Evolutionary conservation across 2,329 filamentous ascomycete species (phyloP), one percentile per base, ranked within the genome.

Genomic region (Aspergillus sp.): DNA sequence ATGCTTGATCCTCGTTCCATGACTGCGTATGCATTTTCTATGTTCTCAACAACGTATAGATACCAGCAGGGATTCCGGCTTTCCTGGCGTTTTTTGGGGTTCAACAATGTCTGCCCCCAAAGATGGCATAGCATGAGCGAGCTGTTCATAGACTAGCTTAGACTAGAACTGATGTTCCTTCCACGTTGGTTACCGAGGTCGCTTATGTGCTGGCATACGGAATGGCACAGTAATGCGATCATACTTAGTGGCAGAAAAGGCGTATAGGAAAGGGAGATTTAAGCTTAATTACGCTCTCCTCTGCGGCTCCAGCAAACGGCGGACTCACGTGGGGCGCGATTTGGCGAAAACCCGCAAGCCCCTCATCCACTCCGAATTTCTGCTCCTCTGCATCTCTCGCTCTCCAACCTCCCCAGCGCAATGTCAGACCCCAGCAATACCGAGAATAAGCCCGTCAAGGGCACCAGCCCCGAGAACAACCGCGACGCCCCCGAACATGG

Each of bases 391-490:
- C 41, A 26, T 32, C 33, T 34, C 42, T 37, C 33, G 24, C 17
- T 30, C n/a, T 30, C 29, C 32, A 19, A 24, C 34, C 36, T 29
- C 32, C 28, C 25, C 19, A 32, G 34, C 29, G 37, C 40, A 36
- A 61, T 61, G 58, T 47, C 58, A 19, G 54, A 59, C 32, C 43
- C 50, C n/a, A 45, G 53, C 28, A 49, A 57, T 25, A 35, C 30
- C 25, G 57, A 60, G 42, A 54, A 52, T 37, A 59, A 59, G 30
- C 47, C 45, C 27, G 45, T 49, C 22, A 32, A 54, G 43, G 41
- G 36, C 25, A 35, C 36, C 12, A 40, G 46, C 19, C 12, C 40
- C n/a, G 34, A 39, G 12, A 38, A 32, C n/a, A 29, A 35, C n/a
- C n/a, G 29, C 19, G 32, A 36, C 15, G 20, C 22, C n/a, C 10